phyloP scores from a whole-genome alignment of 2,329 filamentous ascomycete species.

The Macrophomina pseudophaseolina region DNA sequence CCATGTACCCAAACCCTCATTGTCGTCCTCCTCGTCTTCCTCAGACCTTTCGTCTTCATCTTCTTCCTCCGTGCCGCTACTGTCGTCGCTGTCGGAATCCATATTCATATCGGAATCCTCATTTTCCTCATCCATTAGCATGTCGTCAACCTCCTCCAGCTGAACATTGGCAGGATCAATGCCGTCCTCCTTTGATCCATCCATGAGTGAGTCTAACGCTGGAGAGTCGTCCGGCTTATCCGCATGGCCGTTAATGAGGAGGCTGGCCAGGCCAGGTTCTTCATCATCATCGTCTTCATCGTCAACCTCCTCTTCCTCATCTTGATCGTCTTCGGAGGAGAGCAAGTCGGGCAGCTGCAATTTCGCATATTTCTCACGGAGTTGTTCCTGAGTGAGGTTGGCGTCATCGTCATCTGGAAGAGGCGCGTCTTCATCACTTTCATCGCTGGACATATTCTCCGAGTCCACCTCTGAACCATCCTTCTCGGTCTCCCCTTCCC shows the following conservation, averaged over 20 bases:
- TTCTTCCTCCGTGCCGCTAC: conserved; percentile 27
- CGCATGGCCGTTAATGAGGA: conserved; percentile 19
- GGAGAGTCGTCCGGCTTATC: not conserved
- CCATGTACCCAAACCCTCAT: conserved; percentile 20
- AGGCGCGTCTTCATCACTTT: conserved; percentile 50
- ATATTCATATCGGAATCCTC: conserved; percentile 22
- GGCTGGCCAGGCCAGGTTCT: conserved; percentile 26
- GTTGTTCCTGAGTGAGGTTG: conserved; percentile 70
- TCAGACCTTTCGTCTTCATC: conserved; percentile 47
- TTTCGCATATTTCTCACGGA: conserved; percentile 71
- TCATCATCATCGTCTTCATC: conserved; percentile 38
- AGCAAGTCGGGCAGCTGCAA: conserved; percentile 52
- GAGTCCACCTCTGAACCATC: not conserved
- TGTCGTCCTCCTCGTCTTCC: conserved; percentile 49
- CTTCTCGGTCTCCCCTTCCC: conserved; percentile 18
- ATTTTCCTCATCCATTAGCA: conserved; percentile 38
- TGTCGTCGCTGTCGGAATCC: conserved; percentile 29
- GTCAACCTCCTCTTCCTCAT: conserved; percentile 37
- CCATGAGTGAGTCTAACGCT: conserved; percentile 1
- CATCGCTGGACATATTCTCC: conserved; percentile 27
- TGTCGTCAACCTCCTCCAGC: conserved; percentile 49
- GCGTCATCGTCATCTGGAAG: conserved; percentile 60
- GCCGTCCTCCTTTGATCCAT: conserved; percentile 28
- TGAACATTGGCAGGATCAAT: conserved; percentile 45
- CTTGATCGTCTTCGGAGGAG: conserved; percentile 39